A percentile compares a stretch with the other conserved stretches of the same genome.
These are phyloP conservation scores for Epichloe sp. DNA, from an alignment of 2,329 filamentous ascomycete genomes.

Conservation along the genomic window DNA sequence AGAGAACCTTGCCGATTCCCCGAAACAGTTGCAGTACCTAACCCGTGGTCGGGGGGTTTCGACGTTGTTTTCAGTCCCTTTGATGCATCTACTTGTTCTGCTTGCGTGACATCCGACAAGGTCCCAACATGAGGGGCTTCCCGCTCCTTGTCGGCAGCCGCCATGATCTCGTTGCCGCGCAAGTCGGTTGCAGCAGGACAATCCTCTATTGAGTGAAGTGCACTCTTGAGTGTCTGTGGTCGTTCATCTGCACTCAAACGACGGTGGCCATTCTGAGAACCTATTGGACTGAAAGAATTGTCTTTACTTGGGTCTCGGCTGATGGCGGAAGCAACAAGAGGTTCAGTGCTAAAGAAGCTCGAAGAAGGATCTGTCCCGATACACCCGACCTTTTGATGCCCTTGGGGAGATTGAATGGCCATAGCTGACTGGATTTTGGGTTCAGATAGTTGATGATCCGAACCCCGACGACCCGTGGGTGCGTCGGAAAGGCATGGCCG, in stretches of 20 bases:
- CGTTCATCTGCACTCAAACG: background rate
- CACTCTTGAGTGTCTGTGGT: background rate
- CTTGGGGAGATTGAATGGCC: background rate
- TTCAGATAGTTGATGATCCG: background rate
- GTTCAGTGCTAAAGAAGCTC: background rate
- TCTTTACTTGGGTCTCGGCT: background rate
- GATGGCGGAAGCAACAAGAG: background rate
- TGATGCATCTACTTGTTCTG: background rate
- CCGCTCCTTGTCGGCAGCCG: background rate
- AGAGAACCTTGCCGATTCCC: background rate
- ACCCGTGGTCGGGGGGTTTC: background rate
- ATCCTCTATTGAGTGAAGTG: background rate
- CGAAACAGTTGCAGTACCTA: background rate
- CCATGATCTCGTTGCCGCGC: background rate
- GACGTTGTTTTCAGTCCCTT: background rate
- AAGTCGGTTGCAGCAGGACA: background rate
- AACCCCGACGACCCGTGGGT: background rate
- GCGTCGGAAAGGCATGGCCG: constrained; percentile 8
- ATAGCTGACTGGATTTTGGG: background rate
- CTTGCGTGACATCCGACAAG: background rate
- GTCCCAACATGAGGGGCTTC: background rate
- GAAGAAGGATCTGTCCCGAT: background rate
- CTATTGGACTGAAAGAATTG: background rate
- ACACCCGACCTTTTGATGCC: background rate
- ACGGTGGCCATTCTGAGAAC: constrained; percentile 2